phyloP scores from a whole-genome alignment of 2,329 filamentous ascomycete species.

The Truncatella angustata region DNA sequence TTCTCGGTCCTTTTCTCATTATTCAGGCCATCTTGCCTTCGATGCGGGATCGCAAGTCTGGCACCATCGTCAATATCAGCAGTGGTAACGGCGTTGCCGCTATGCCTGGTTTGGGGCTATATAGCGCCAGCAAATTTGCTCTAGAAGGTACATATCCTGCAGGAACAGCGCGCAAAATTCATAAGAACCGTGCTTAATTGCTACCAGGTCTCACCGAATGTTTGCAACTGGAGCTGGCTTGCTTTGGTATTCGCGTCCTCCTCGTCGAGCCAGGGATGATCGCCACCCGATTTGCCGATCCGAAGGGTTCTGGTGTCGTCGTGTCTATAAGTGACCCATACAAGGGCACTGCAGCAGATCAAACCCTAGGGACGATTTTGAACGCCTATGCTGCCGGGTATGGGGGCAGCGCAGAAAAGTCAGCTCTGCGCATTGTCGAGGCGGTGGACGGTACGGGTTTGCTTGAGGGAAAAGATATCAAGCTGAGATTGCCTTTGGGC shows the following conservation, averaged over 20 bases:
- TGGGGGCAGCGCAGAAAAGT: constrained; percentile 10
- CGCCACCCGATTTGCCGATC: constrained; percentile 19
- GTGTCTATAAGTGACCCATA: constrained; percentile 18
- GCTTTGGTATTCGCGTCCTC: constrained; percentile 23
- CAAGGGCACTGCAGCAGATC: constrained; percentile 15
- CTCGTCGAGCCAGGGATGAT: constrained; percentile 21
- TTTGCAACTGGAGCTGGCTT: constrained; percentile 20
- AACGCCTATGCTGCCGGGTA: constrained; percentile 1
- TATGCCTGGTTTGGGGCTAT: constrained; percentile 19
- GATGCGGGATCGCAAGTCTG: constrained; percentile 23
- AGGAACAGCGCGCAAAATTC: background rate
- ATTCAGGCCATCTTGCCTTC: constrained; percentile 22
- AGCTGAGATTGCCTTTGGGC: constrained; percentile 13
- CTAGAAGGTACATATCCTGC: constrained; percentile 17
- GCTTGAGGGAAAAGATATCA: constrained; percentile 17
- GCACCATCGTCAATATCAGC: constrained; percentile 27
- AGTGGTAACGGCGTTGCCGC: constrained; percentile 15
- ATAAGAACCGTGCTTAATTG: background rate
- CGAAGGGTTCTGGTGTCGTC: constrained; percentile 13
- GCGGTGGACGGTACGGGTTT: constrained; percentile 22
- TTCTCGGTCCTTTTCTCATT: constrained; percentile 23
- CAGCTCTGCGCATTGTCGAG: constrained; percentile 22
- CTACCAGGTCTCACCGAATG: constrained; percentile 20
- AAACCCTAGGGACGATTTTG: constrained; percentile 6
- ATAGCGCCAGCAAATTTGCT: constrained; percentile 22